Conservation (phyloP, 208 protist species). For the Leishmania major region DNA sequence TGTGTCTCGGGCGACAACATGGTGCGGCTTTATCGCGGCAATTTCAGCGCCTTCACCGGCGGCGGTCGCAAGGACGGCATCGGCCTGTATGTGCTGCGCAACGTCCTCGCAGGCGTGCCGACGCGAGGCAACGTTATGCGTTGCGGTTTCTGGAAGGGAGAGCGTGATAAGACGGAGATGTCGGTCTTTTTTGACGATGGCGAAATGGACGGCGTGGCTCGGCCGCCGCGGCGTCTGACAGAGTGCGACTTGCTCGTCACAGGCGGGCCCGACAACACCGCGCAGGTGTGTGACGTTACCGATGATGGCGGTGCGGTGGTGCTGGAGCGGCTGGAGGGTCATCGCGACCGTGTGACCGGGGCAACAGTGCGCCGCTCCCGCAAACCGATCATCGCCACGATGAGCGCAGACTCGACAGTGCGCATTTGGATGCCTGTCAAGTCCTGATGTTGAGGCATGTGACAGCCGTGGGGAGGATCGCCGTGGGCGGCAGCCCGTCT, state of each 20-base stretch:
- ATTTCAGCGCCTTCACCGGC: conserved; percentile 42
- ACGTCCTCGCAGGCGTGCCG: conserved; percentile 65
- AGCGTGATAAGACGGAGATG: conserved; percentile 57
- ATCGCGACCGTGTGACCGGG: conserved; percentile 84
- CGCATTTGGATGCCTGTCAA: conserved; percentile 84
- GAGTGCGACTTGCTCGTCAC: conserved; percentile 85
- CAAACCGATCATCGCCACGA: conserved; percentile 84
- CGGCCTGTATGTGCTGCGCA: conserved; percentile 69
- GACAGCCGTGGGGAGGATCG: conserved; percentile 20
- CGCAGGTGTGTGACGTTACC: conserved; percentile 82
- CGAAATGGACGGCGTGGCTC: conserved; percentile 78
- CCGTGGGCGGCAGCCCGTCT: not conserved
- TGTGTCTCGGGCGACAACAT: conserved; percentile 82
- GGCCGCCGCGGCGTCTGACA: conserved; percentile 52
- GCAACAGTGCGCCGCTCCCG: conserved; percentile 66
- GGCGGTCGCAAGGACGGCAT: conserved; percentile 20
- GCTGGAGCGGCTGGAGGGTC: conserved; percentile 80
- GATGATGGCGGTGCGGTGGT: conserved; percentile 56
- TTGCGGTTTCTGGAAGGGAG: conserved; percentile 80
- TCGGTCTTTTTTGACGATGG: conserved; percentile 84
- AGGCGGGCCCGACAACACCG: conserved; percentile 75
- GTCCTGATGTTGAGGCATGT: conserved; percentile 9
- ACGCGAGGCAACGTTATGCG: conserved; percentile 62
- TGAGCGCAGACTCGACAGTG: conserved; percentile 84
- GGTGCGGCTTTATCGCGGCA: conserved; percentile 77